These are phyloP conservation scores for Abrus precatorius DNA, from an alignment of 306 rosid genomes.

Conservation along the genomic window DNA sequence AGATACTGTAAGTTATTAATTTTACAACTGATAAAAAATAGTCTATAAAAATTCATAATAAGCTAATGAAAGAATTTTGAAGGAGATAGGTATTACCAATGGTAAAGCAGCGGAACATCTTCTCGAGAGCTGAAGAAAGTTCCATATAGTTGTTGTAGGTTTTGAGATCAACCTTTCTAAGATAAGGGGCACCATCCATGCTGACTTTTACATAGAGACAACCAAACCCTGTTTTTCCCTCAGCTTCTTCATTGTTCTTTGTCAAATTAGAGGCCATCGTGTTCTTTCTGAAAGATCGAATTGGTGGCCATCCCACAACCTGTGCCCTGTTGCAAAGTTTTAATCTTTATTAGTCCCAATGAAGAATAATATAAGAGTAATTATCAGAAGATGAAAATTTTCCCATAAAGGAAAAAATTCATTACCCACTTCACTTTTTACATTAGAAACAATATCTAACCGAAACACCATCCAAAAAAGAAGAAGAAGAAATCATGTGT, in stretches of 20 bases:
- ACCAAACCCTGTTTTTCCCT: conserved; percentile 67
- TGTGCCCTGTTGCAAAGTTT: conserved; percentile 77
- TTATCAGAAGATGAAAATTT: not conserved
- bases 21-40: not conserved
- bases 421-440: conserved; percentile 7
- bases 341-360: conserved; percentile 27
- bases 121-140: conserved; percentile 89
- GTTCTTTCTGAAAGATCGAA: conserved; percentile 90
- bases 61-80: not conserved
- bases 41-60: not conserved
- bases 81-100: conserved; percentile 64
- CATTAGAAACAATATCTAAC: conserved; percentile 26
- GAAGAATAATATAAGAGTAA: not conserved
- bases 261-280: conserved; percentile 74
- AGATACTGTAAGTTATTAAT: not conserved
- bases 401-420: not conserved
- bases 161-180: conserved; percentile 90
- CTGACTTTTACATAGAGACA: conserved; percentile 92
- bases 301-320: conserved; percentile 99
- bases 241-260: conserved; percentile 72
- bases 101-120: conserved; percentile 96
- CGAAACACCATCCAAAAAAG: not conserved
- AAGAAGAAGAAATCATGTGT: not conserved
- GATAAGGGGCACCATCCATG: conserved; percentile 99
- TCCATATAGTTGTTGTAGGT: conserved; percentile 72